Conservation (phyloP, 2,329 filamentous ascomycete genomes). For the Ceratocystiopsis brevicomis region DNA sequence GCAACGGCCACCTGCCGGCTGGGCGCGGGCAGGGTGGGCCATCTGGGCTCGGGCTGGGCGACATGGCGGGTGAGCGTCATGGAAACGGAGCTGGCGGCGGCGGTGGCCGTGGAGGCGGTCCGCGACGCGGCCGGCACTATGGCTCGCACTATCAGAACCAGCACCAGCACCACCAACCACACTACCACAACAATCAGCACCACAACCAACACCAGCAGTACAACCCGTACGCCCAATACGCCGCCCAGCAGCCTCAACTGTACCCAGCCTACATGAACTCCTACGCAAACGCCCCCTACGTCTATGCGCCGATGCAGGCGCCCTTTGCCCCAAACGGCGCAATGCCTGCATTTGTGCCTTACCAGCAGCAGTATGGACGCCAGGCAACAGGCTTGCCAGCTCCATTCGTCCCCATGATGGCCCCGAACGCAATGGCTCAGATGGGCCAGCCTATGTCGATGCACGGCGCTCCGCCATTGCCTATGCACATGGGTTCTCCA, state of each 20-base stretch:
- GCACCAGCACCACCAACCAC: constrained; percentile 14
- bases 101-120: constrained; percentile 11
- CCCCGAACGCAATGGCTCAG: too few species aligned
- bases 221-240: constrained; percentile 21
- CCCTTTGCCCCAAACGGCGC: constrained; percentile 23
- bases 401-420: constrained; percentile 2
- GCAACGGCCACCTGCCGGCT: constrained; percentile 55
- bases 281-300: constrained; percentile 26
- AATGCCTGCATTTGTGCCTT: constrained; percentile 29
- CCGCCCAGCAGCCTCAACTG: constrained; percentile 23
- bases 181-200: constrained; percentile 16
- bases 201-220: constrained; percentile 15
- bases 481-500: background rate
- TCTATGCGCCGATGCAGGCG: too few species aligned
- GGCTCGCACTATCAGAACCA: constrained; percentile 13
- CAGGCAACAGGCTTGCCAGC: constrained; percentile 23
- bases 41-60: constrained; percentile 12
- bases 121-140: constrained; percentile 19
- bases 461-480: background rate
- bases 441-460: too few species aligned
- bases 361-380: constrained; percentile 27
- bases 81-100: constrained; percentile 11
- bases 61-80: constrained; percentile 3
- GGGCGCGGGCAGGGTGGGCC: constrained; percentile 20
- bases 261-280: constrained; percentile 32